Base-by-base conservation (phyloP, 495 filamentous ascomycete species). In the Darksidea phi region DNA sequence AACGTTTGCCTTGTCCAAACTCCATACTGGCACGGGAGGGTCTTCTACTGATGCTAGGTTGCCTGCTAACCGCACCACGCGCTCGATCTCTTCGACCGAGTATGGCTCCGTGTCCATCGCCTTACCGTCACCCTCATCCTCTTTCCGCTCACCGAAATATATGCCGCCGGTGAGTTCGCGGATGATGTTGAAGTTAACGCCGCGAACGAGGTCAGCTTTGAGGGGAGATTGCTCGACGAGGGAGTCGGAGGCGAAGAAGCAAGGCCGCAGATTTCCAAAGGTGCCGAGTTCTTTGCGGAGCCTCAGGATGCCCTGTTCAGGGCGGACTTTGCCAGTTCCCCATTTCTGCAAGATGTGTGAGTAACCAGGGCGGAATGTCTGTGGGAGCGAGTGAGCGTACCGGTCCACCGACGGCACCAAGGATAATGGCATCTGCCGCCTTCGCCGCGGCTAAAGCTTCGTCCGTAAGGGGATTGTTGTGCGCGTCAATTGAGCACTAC, bases 221-320 rank as follows among this genome's bases (percentile, higher is more conserved):
- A 98, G 85, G 0, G 94, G 94, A 11, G 93, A 97, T 77, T 78
- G 81, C 41, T 91, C 85, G 76, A 96, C 85, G 46, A 98, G 89
- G 28, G 85, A 83, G 54, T 93, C 88, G 24, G 92, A 90, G 38
- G 93, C 90, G 80, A 98, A 98, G 82, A 86, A 92, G 84, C 94
- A 98, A 5, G 94, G 94, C 3, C 94, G 91, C 48, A 98, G 88
- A 83, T 98, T 98, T 66, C 93, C 94, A 78, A 94, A 98, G 66
- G 94, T 89, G 71, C 81, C 79, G 81, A 98, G 88, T 74, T 96
- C 88, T 75, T 95, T 97, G 79, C 94, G 91, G 46, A 98, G 89
- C 64, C 80, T 83, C 54, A 98, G 88, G 72, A 98, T 83, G 58
- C 94, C 94, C 77, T 97, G 93, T 71, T 98, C 94, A 5, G 94